Base-by-base conservation (phyloP, 169 alveolate species). In the Miamiensis avidus region DNA sequence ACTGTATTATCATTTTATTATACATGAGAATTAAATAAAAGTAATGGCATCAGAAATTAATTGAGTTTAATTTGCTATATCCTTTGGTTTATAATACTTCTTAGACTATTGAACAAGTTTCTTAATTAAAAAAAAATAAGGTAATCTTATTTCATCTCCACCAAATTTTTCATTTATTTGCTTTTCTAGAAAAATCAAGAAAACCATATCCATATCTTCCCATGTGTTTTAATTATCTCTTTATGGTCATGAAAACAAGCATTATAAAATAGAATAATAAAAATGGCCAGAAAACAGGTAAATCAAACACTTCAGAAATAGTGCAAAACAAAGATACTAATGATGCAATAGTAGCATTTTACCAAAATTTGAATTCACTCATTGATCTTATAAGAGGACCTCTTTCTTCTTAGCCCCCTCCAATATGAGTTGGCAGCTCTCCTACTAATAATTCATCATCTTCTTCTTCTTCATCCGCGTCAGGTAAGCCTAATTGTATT, bases 201-300 rank as follows among this genome's bases (percentile, higher is more conserved):
- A 79, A 29, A 74, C 64, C 29, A 64, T 79, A 79, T 16, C 73
- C 73, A 49, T 79, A 79, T 79, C 64, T 79, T 34, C 64, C 64
- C 84, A 79, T 79, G 64, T 79, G 84, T 29, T 72, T 79, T 28
- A 49, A n/a, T 20, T 79, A 65, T 79, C 84, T 79, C 0, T 72
- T 65, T 34, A 65, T 49, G 28, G 84, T 79, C 29, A 79, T 49
- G n/a, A 79, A 75, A 34, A 79, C 34, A 31, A 79, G 75, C 84
- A 79, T 79, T 34, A 79, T 34, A 72, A 79, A 79, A 72, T 79
- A 79, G 0, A 69, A 69, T 11, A 79, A 72, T 79, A 79, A 79
- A 72, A 79, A 79, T 16, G 84, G 84, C 84, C 84, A 79, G 76
- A 79, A 79, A 34, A 79, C 84, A 16, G 84, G 84, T 79, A 79